Percentiles rank a stretch among this genome's conserved stretches.
phyloP scores from a whole-genome alignment of 345 rosid species.

The Clarkia xantiana region DNA sequence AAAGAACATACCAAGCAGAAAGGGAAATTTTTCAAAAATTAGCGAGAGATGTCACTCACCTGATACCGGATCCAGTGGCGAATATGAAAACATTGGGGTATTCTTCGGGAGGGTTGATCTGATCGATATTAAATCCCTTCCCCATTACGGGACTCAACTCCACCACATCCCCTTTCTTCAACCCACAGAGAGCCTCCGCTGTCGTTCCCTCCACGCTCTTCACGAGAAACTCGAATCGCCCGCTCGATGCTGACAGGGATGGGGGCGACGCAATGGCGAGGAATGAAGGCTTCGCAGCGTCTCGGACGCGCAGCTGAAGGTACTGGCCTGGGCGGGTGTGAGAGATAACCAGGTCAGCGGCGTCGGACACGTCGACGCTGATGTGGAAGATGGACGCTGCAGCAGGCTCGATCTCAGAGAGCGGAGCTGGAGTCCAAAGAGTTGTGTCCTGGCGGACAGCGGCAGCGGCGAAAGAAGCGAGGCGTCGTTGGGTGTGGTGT shows the following conservation, averaged over 20 bases:
- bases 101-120: constrained; percentile 53
- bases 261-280: constrained; percentile 89
- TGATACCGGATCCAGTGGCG: constrained; percentile 94
- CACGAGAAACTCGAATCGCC: constrained; percentile 72
- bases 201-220: constrained; percentile 81
- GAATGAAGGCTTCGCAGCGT: constrained; percentile 53
- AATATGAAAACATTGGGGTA: constrained; percentile 61
- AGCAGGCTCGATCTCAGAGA: constrained; percentile 41
- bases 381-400: constrained; percentile 84
- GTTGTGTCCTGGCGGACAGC: constrained; percentile 64
- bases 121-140: constrained; percentile 49
- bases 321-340: constrained; percentile 71
- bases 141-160: constrained; percentile 77
- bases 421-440: constrained; percentile 60
- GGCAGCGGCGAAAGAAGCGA: constrained; percentile 30
- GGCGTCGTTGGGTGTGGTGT: constrained; percentile 25
- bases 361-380: constrained; percentile 55
- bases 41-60: constrained; percentile 22
- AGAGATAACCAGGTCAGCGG: constrained; percentile 57
- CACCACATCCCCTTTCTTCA: constrained; percentile 69
- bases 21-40: neutral
- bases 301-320: constrained; percentile 71
- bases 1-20: no score
- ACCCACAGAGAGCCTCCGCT: constrained; percentile 72
- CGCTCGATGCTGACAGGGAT: constrained; percentile 31